Base-by-base conservation (phyloP, 2,329 filamentous ascomycete species). In the Fusarium torulosum region DNA sequence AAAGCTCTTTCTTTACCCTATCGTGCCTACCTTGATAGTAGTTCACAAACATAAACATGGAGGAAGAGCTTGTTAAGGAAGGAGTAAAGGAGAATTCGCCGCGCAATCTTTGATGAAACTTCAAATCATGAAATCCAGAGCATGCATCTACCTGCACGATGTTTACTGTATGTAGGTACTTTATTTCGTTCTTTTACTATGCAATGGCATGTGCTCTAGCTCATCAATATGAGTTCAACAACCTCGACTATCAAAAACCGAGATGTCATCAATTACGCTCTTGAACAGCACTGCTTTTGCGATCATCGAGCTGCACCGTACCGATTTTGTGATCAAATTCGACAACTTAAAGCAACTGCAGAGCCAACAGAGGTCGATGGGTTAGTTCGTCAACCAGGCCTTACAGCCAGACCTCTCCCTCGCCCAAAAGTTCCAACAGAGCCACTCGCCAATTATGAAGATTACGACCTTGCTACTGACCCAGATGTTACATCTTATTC, bases 251-350 rank as follows among this genome's bases (percentile, higher is more conserved):
- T 31, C n/a, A 27, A n/a, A 42, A 40, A 23, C 10, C 68, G 67
- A 38, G 52, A 63, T 6, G 73, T 66, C 4, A 67, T 63, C 20
- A 64, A 73, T 20, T 78, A 77, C 37, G 77, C 71, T 11, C 69
- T 65, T 21, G 44, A 52, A 20, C 65, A 74, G 6, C 41, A 42
- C 15, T 79, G 75, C 51, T 77, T 79, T 29, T 43, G 37, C 20
- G 54, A 75, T 38, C 61, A 78, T 29, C 63, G 23, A 33, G 58
- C 31, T 3, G n/a, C 51, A 3, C 75, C 73, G 0, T 79, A 75
- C 53, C 64, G 70, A n/a, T 72, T 76, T n/a, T 20, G 57, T 15
- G 59, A 74, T 20, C 64, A 72, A n/a, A 31, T 74, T 19, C 21
- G 33, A 6, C 58, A 56, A 9, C 56, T 79, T 21, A 57, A 63